Base-by-base conservation (phyloP, 768 basidiomycete genomes). In the Russula vinacea region DNA sequence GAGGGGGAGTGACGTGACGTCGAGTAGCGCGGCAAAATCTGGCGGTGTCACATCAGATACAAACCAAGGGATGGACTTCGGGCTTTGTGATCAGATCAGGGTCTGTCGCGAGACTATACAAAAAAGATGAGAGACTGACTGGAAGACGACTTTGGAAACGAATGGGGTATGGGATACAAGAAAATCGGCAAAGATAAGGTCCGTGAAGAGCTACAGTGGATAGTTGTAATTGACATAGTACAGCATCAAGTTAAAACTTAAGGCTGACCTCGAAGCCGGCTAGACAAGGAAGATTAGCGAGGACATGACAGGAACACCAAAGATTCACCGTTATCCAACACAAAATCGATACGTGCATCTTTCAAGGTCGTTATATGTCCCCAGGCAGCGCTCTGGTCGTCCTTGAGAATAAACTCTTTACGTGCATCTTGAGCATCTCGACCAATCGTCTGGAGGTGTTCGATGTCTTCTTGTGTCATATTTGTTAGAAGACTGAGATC, bases 1-100 rank as follows among this genome's bases (percentile, higher is more conserved):
- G 4, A 74, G 69, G 1, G 74, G 63, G 61, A 5, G 73, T 64
- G 9, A 72, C 13, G n/a, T 62, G 54, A 26, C 70, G 53, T n/a
- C 64, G 66, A 11, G 74, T 62, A 11, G 74, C 63, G 78, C 74
- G 29, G 73, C 69, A 74, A 97, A 97, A 74, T 99, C 96, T 29
- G 80, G 77, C 1, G 96, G 94, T 5, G 91, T 90, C 32, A 95
- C 94, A 73, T 97, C 93, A 13, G 91, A 94, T 52, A 98, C 95
- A 72, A 98, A 99, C 94, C 96, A 99, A 0, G 95, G 95, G 57
- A 98, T 89, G 10, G 90, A 78, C 74, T 99, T 98, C 0, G 94
- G 92, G 76, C 94, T 96, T 65, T 1, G 4, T 13, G 50, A 59
- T 19, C 60, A 22, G 52, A 49, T 52, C 56, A 51, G 44, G 53